Evolutionary conservation across 1,284 basidiomycete species (phyloP), one percentile per base, ranked within the genome.

Genomic region (Ceratobasidium sp.): DNA sequence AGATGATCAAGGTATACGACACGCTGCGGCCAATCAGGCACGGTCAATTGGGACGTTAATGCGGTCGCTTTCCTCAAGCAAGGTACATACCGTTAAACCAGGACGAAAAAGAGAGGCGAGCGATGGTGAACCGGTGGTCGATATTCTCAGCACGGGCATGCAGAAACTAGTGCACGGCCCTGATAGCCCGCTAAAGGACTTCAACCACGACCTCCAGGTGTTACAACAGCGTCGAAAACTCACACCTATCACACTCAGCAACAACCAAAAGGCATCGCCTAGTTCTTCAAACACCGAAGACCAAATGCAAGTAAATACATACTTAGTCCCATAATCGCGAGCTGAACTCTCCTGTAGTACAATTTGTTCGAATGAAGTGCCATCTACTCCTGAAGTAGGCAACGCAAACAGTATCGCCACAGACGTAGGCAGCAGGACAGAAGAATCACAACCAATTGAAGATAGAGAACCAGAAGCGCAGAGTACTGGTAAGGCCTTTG

Each of bases 1-100:
- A 0, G 51, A 77, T 0, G 78, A 81, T 14, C 81, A 81, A 51
- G 83, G 83, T 0, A 77, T 74, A 4, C 77, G 78, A 31, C 83
- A 83, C 66, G 66, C 78, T 0, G 66, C 74, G 0, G 76, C 81
- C 0, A 79, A 83, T 56, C 77, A 83, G 0, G 51, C 63, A 2
- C 22, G 27, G 41, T 65, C 63, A 1, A 65, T 65, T 1, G 43
- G 27, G 14, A 37, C 48, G 2, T 53, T 65, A n/a, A 65, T 65
- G 48, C 46, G 48, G 14, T 49, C 14, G 27, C 48, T 65, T 37
- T 16, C 43, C 22, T 11, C 48, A 7, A 65, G 31, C 29, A 24
- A 79, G 56, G 63, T 75, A 51, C 49, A 78, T 6, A 34, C 39
- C 0, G 74, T 65, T 11, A 49, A 65, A 53, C 27, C 46, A 24